Conservation (phyloP, 2,329 filamentous ascomycete genomes). For the Bipolaris victoriae region DNA sequence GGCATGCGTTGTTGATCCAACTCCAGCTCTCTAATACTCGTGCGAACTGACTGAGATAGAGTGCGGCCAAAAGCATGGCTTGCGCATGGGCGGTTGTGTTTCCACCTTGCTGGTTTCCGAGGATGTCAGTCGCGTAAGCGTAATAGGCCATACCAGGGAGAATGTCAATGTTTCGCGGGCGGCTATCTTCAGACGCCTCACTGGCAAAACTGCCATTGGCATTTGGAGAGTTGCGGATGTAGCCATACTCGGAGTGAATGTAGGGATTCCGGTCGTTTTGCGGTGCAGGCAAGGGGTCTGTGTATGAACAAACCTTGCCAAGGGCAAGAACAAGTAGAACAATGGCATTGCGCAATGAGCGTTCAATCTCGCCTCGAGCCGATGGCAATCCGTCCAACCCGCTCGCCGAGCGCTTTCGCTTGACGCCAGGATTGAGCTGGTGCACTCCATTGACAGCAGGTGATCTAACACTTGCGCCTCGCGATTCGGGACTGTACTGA, state of each 20-base stretch:
- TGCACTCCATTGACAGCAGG: constrained; percentile 26
- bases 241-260: constrained; percentile 30
- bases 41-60: constrained; percentile 88
- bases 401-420: constrained; percentile 45
- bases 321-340: constrained; percentile 83
- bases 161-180: constrained; percentile 73
- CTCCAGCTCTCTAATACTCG: constrained; percentile 84
- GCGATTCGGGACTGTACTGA: constrained; percentile 43
- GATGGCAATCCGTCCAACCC: constrained; percentile 35
- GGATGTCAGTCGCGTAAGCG: constrained; percentile 81
- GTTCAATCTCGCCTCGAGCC: constrained; percentile 32
- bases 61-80: constrained; percentile 79
- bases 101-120: constrained; percentile 79
- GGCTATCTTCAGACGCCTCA: constrained; percentile 30
- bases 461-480: constrained; percentile 27
- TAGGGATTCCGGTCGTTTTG: constrained; percentile 55
- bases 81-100: constrained; percentile 85
- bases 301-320: constrained; percentile 75
- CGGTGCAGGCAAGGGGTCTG: constrained; percentile 58
- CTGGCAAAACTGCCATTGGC: constrained; percentile 46
- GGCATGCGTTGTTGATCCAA: constrained; percentile 68
- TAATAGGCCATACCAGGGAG: constrained; percentile 92
- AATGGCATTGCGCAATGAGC: constrained; percentile 68
- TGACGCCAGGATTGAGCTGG: constrained; percentile 37
- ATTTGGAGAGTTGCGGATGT: constrained; percentile 44